Evolutionary conservation across 2,329 filamentous ascomycete genomes (phyloP), one percentile per base, ranked within the genome.

Genomic region (Diaporthe citri): DNA sequence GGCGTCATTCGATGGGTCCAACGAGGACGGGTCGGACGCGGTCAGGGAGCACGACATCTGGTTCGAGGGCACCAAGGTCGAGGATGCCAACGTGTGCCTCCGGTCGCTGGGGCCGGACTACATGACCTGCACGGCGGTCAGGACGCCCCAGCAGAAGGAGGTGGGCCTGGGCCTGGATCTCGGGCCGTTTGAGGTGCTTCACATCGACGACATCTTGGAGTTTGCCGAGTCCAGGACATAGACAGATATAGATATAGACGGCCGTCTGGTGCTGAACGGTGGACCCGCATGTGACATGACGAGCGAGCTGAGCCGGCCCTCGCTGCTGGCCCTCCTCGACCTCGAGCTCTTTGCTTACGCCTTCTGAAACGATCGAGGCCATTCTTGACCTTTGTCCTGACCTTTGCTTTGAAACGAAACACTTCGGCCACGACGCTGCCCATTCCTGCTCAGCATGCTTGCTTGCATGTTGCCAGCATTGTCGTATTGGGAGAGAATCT

Each of bases 71-170:
- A 34, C 60, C n/a, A 81, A 74, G 78, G 84, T 87, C 8, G 81
- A 84, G 22, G 84, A 86, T 73, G 85, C 83, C 39, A 86, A 87
- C 69, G 80, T 88, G 9, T 85, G 83, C 74, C 77, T 88, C 46
- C 79, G 86, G 48, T 82, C 86, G 7, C 78, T 89, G 39, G 88
- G 86, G 0, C 79, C 80, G 13, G 87, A 89, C 60, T 90, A 87
- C 81, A 90, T 91, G 87, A 84, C 89, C 72, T 88, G 87, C 76
- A 88, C 88, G 34, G 88, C 86, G 2, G 83, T 90, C 59, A 83
- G 86, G 76, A 87, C 85, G 66, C 84, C 84, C 1, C 79, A 77
- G 48, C 75, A 78, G 1, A 83, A 82, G 72, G 81, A 82, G 66
- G 82, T 83, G 15, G 87, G 82, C 10, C 79, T 87, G 56, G 81